Evolutionary conservation across 2,329 filamentous ascomycete species (phyloP), one percentile per base, ranked within the genome.

Genomic region (Alternaria arbusti): DNA sequence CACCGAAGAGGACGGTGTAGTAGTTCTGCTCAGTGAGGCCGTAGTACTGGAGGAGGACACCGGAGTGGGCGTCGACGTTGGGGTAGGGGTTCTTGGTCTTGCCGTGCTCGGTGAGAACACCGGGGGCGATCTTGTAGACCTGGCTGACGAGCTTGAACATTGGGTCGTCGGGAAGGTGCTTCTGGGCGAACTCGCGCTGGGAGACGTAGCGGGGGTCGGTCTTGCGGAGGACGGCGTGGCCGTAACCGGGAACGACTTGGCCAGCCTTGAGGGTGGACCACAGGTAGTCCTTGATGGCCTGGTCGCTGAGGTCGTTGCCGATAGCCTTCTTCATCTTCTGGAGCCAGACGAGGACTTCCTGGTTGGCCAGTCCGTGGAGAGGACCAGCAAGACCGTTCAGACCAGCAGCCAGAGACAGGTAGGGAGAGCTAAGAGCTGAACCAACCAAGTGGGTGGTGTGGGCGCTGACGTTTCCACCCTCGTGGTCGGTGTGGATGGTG

Each of bases 81-180:
- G 96, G 96, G 89, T 88, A 98, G 73, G 95, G 95, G 92, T 98
- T 97, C 92, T 98, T 98, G 88, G 95, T 98, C 93, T 99, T 99
- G 86, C 96, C 96, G 87, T 99, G 96, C 90, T 99, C 94, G 73
- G 96, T 99, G 82, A 99, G 88, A 78, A 99, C 96, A 79, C 91
- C 92, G 71, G 96, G 96, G 70, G 96, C 96, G 78, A 99, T 98
- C 93, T 99, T 99, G 92, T 98, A 99, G 76, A 99, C 96, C 87
- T 99, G 96, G 89, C 92, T 96, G 86, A 99, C 96, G 75, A 99
- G 92, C 90, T 99, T 94, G 93, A 97, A 99, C 94, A 99, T 96
- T 78, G 95, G 94, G 88, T 98, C 96, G 79, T 97, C 88, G 80
- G 95, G 93, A 82, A 97, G 90, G 83, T 97, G 93, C 86, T 92